Base-by-base conservation (phyloP, 306 rosid genomes). In the Cucumis melo region DNA sequence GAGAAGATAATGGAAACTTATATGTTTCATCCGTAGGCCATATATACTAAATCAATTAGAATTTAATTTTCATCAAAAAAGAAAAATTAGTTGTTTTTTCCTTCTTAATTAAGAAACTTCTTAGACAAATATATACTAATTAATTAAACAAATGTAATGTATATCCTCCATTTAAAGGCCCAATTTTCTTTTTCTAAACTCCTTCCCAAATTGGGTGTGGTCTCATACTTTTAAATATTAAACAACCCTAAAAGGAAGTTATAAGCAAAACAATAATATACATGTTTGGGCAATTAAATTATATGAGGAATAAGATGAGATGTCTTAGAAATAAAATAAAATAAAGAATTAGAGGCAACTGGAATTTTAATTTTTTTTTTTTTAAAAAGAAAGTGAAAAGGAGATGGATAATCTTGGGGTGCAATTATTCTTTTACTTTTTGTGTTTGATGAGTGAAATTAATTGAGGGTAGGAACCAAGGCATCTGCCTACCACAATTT, bases 401-500 rank as follows among this genome's bases (percentile, higher is more conserved):
- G 59, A 72, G 1, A n/a, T 72, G 76, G 76, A 72, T 72, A 72
- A 72, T 44, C 1, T 46, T 72, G 10, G 41, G 41, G 58, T 72
- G 59, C 58, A 48, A 72, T 72, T 72, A 72, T 72, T 50, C 21
- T 50, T 50, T 14, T 7, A 23, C 23, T 48, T 71, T 71, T 44
- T 29, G 17, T 71, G 34, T 27, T 27, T 67, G 24, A 66, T 65
- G 10, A 68, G 39, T 44, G 76, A 71, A 24, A 46, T 20, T 42
- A 42, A 68, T 48, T 8, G 76, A 72, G 58, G 58, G 39, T 23
- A 72, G 76, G 76, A 72, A 72, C 59, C 59, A 72, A 72, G 36
- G 42, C 76, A 72, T 72, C 58, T 46, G 76, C 58, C 27, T 27
- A 17, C 76, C 76, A 72, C 76, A 46, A 72, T 72, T 72, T 72